These are phyloP conservation scores for Termitomyces sp. DNA, from an alignment of 1,284 basidiomycete species.

Conservation along the genomic window DNA sequence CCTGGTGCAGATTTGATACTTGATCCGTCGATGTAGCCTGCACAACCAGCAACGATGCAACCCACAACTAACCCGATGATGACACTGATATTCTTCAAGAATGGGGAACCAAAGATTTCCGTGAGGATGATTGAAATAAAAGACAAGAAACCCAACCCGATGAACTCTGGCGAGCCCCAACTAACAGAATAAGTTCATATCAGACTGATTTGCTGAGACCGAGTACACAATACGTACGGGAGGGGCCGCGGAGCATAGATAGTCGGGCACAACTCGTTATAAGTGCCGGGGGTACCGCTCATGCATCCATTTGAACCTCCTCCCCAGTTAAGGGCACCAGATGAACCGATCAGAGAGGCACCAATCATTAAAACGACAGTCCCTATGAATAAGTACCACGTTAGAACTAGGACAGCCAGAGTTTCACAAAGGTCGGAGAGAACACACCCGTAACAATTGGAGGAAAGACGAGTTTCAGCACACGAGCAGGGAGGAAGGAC, in stretches of 20 bases:
- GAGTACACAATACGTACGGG: constrained; percentile 27
- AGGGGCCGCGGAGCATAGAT: constrained; percentile 55
- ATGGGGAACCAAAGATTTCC: constrained; percentile 77
- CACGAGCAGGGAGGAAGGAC: constrained; percentile 65
- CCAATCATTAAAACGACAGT: constrained; percentile 78
- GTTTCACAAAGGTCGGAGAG: not conserved
- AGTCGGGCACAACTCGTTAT: constrained; percentile 67
- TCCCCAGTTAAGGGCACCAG: constrained; percentile 79
- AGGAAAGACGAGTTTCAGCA: constrained; percentile 70
- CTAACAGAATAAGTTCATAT: constrained; percentile 22
- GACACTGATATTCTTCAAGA: constrained; percentile 75
- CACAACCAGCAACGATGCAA: constrained; percentile 72
- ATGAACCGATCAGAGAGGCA: constrained; percentile 66
- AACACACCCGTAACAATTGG: constrained; percentile 70
- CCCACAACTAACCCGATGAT: constrained; percentile 73
- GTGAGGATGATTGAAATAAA: constrained; percentile 75
- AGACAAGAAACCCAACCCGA: constrained; percentile 81
- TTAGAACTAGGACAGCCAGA: not conserved
- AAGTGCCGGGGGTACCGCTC: constrained; percentile 51
- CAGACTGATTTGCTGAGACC: not conserved
- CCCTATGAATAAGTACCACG: constrained; percentile 28
- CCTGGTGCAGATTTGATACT: constrained; percentile 62
- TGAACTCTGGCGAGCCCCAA: constrained; percentile 79
- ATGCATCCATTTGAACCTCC: constrained; percentile 74
- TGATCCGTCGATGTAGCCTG: constrained; percentile 67